These are phyloP conservation scores for Aristolochia fimbriata DNA, from an alignment of 164 flowering plant genomes.

Conservation along the genomic window DNA sequence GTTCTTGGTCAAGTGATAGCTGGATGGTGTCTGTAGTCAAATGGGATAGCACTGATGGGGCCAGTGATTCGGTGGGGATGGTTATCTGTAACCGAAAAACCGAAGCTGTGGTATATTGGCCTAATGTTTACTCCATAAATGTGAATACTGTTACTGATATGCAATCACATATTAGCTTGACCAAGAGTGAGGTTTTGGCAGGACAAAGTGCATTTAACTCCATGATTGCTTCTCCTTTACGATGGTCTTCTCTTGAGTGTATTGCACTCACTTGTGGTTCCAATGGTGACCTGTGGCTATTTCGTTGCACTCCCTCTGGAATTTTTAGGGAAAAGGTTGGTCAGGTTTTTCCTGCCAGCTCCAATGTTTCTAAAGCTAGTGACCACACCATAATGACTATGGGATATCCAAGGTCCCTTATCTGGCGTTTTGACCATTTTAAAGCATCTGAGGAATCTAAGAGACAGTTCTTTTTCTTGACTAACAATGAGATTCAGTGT, in stretches of 20 bases:
- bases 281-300: too few relatives aligned
- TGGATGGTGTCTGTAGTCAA: constrained; percentile 60
- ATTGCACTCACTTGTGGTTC: too few relatives aligned
- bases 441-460: constrained; percentile 18
- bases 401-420: constrained; percentile 10
- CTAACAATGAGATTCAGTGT: constrained; percentile 77
- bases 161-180: too few relatives aligned
- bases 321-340: too few relatives aligned
- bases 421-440: constrained; percentile 37
- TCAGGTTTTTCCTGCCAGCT: too few relatives aligned
- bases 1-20: constrained; percentile 14
- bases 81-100: constrained; percentile 50
- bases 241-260: too few relatives aligned
- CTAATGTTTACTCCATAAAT: constrained; percentile 39
- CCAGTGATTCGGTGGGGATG: constrained; percentile 41
- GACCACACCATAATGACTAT: too few relatives aligned
- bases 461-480: constrained; percentile 59
- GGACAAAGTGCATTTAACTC: too few relatives aligned
- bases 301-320: too few relatives aligned
- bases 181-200: too few relatives aligned
- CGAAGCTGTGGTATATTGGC: constrained; percentile 60
- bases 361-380: too few relatives aligned
- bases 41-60: constrained; percentile 33
- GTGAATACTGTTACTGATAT: constrained; percentile 16
- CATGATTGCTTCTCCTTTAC: too few relatives aligned